Evolutionary conservation across 306 rosid species (phyloP), one percentile per base, ranked within the genome.

Genomic region (Lupinus albus): DNA sequence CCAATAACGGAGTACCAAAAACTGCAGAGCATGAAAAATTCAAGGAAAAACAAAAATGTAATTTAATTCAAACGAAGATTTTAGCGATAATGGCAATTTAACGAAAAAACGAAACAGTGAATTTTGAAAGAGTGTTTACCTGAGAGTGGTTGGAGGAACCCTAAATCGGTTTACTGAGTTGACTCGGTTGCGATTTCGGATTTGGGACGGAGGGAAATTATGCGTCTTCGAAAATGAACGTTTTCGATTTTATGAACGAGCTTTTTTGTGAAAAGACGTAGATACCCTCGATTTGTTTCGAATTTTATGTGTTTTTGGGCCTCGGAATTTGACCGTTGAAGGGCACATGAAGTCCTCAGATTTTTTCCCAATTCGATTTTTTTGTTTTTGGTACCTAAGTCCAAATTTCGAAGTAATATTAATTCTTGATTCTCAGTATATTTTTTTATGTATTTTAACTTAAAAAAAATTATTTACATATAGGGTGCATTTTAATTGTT

Each of bases 201-300:
- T 42, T 7, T 56, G 45, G 12, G 9, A 39, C 0, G 68, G 81
- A 76, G 83, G 83, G 84, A 67, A 66, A 51, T 2, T 8, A 11
- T 18, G 65, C 45, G 47, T 0, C 38, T 72, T 72, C 71, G 52
- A 66, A 46, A 5, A 0, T 2, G 11, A 38, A 38, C 20, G 8
- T 49, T 49, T 16, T 10, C 7, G 5, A 10, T 6, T 18, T 72
- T 36, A 7, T 4, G 16, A 6, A 46, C 8, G 0, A 8, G 15
- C 0, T 10, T 18, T 56, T 30, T 32, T 0, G 2, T 0, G 25
- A 3, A 25, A 14, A 42, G 63, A 63, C 61, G 30, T n/a, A 18
- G 36, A 48, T 41, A 41, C 30, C 52, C 30, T 6, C 28, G 3
- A 4, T 25, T 12, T 45, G 58, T 8, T 46, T 33, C 21, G 18